Evolutionary conservation across 768 basidiomycete species (phyloP).

Genomic region (Trichaptum fuscoviolaceum): DNA sequence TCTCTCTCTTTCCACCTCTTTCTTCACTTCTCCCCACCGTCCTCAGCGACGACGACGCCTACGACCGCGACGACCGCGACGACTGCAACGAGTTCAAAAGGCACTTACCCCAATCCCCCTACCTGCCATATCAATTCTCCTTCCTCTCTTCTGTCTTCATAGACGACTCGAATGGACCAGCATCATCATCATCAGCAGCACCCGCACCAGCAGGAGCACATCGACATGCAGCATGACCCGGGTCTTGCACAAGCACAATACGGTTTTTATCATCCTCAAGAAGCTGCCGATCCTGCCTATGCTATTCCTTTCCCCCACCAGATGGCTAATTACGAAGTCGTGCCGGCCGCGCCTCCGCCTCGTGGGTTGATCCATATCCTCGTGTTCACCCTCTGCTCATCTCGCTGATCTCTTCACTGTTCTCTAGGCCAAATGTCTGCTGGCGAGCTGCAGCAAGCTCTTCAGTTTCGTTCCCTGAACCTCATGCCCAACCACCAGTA

Average conservation of each 20-base stretch:
- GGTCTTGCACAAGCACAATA: conserved; percentile 31
- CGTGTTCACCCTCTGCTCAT: conserved; percentile 65
- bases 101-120: conserved; percentile 4
- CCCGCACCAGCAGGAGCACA: conserved; percentile 4
- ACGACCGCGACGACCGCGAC: conserved; percentile 1
- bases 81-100: not conserved
- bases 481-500: conserved; percentile 68
- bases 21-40: conserved; percentile 1
- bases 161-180: conserved; percentile 2
- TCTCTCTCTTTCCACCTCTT: conserved; percentile 4
- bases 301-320: conserved; percentile 48
- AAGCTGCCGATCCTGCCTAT: conserved; percentile 42
- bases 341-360: conserved; percentile 52
- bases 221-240: conserved; percentile 4
- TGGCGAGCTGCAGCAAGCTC: conserved; percentile 62
- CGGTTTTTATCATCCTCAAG: conserved; percentile 49
- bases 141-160: conserved; percentile 1
- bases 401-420: conserved; percentile 40
- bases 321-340: conserved; percentile 55
- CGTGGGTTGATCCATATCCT: conserved; percentile 55
- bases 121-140: not conserved
- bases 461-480: conserved; percentile 56
- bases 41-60: conserved; percentile 1
- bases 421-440: conserved; percentile 54
- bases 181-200: conserved; percentile 3